Evolutionary conservation across 805 yeast genomes (phyloP).

Genomic region (Starmerella bombi): DNA sequence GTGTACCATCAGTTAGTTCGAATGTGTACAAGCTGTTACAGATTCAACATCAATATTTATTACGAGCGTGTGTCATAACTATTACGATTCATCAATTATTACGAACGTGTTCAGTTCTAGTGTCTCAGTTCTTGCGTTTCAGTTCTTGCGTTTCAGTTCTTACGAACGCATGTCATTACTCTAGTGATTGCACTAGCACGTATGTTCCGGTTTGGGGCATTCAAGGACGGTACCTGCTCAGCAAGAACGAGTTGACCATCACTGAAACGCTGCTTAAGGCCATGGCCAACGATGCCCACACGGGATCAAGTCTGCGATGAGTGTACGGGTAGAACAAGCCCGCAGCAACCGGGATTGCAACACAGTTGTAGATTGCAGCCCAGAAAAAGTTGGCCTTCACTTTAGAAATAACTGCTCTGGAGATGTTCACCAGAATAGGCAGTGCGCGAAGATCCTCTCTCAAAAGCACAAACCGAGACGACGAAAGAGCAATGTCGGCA

Average conservation of each 20-base stretch:
- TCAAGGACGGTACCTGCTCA: constrained; percentile 38
- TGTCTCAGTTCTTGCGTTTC: too few relatives aligned
- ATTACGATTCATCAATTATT: too few relatives aligned
- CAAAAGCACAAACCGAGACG: constrained; percentile 60
- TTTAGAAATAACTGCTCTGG: constrained; percentile 53
- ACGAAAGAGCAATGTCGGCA: constrained; percentile 59
- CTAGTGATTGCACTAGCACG: too few relatives aligned
- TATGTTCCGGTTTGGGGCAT: too few relatives aligned
- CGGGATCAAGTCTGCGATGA: constrained; percentile 60
- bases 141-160: too few relatives aligned
- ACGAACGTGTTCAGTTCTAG: too few relatives aligned
- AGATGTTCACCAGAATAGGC: constrained; percentile 49
- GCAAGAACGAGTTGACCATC: constrained; percentile 58
- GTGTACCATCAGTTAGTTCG: too few relatives aligned
- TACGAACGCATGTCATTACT: too few relatives aligned
- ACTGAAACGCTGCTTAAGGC: constrained; percentile 86
- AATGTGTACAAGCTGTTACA: too few relatives aligned
- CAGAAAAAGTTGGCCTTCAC: constrained; percentile 74
- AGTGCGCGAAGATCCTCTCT: constrained; percentile 38
- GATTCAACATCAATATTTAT: too few relatives aligned
- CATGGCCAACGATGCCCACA: constrained; percentile 86
- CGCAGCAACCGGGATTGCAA: constrained; percentile 90
- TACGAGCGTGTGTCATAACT: too few relatives aligned
- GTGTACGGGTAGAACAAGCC: constrained; percentile 75
- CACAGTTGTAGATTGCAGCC: constrained; percentile 71